These are phyloP conservation scores for Fomitopsis serialis DNA, from an alignment of 768 basidiomycete genomes.

Conservation along the genomic window DNA sequence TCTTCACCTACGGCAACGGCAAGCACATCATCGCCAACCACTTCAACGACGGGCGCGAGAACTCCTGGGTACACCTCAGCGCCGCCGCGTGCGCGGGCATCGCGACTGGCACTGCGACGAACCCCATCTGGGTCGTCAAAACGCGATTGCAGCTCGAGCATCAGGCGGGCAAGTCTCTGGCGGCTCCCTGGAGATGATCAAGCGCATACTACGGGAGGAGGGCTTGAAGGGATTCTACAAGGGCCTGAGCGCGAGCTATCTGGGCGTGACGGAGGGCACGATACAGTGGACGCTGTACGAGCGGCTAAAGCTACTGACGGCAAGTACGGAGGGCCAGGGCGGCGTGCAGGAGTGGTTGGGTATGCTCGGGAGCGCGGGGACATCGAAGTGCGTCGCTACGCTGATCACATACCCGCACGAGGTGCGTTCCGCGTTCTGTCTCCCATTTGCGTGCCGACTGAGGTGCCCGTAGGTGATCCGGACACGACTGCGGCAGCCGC, in stretches of 20 bases:
- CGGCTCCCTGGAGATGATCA: slow-evolving; percentile 57
- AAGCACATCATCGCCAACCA: slow-evolving; percentile 83
- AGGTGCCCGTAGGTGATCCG: slow-evolving; percentile 63
- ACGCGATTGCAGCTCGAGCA: slow-evolving; percentile 80
- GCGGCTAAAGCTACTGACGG: slow-evolving; percentile 70
- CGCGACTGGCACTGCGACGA: slow-evolving; percentile 84
- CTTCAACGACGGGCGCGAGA: slow-evolving; percentile 79
- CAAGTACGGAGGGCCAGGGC: slow-evolving; percentile 47
- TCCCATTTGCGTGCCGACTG: slow-evolving; percentile 1
- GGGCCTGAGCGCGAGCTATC: slow-evolving; percentile 89
- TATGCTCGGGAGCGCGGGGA: slow-evolving; percentile 86
- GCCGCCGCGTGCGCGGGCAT: slow-evolving; percentile 88
- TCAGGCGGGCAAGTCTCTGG: slow-evolving; percentile 29
- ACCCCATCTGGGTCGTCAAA: slow-evolving; percentile 99
- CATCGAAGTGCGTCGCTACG: slow-evolving; percentile 90
- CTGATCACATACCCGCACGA: slow-evolving; percentile 98
- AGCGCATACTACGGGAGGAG: slow-evolving; percentile 72
- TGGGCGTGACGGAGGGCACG: slow-evolving; percentile 93
- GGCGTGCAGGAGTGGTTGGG: slow-evolving; percentile 65
- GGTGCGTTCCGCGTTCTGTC: slow-evolving; percentile 39
- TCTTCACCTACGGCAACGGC: slow-evolving; percentile 96
- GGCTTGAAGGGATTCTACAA: slow-evolving; percentile 90
- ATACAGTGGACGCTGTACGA: slow-evolving; percentile 99
- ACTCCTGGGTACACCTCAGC: slow-evolving; percentile 75
- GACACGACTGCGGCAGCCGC: slow-evolving; percentile 87